These are phyloP conservation scores for Aplosporella prunicola DNA, from an alignment of 2,329 filamentous ascomycete genomes.

Conservation along the genomic window DNA sequence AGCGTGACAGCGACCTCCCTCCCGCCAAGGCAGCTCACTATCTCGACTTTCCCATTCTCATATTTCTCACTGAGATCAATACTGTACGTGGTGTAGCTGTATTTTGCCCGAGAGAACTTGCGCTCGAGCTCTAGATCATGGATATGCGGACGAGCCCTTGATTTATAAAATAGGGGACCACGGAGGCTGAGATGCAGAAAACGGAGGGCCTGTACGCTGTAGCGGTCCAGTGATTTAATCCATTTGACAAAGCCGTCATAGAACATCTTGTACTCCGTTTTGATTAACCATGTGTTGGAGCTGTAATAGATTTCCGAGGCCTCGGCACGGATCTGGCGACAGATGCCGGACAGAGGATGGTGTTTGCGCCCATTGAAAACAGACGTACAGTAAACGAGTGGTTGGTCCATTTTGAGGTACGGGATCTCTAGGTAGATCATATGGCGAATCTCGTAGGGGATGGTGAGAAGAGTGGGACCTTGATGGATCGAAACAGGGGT, in stretches of 20 bases:
- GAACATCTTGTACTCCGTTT: constrained; percentile 31
- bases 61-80: constrained; percentile 30
- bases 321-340: constrained; percentile 26
- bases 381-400: constrained; percentile 33
- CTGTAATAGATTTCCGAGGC: constrained; percentile 31
- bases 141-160: no score
- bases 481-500: no score
- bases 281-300: constrained; percentile 31
- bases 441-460: constrained; percentile 28
- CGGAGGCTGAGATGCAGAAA: constrained; percentile 25
- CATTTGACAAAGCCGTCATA: constrained; percentile 31
- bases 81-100: constrained; percentile 28
- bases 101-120: constrained; percentile 15
- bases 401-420: constrained; percentile 23
- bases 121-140: constrained; percentile 17
- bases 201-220: constrained; percentile 21
- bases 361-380: constrained; percentile 28
- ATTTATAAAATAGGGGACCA: constrained; percentile 23
- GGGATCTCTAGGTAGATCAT: constrained; percentile 29
- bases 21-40: constrained; percentile 27
- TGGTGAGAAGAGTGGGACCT: constrained; percentile 23
- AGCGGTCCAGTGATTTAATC: constrained; percentile 26
- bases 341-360: constrained; percentile 28
- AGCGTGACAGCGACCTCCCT: constrained; percentile 22
- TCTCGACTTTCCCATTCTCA: constrained; percentile 20